Conservation (phyloP, 306 rosid species). For the Acacia confusa region DNA sequence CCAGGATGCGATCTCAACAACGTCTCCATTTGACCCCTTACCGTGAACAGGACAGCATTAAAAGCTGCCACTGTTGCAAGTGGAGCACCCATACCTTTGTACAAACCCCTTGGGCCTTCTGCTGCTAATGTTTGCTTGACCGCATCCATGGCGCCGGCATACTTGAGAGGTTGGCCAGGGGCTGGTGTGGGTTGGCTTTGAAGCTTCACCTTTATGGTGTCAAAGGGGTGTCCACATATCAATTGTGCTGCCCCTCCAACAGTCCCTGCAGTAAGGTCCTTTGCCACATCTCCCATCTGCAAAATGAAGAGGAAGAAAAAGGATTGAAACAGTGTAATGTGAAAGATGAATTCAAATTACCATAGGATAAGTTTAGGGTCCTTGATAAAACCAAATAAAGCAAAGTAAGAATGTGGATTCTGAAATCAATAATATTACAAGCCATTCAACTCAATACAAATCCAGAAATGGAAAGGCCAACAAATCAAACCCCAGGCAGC, state of each 20-base stretch:
- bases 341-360: neutral
- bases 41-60: conserved; percentile 89
- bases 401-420: neutral
- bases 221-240: conserved; percentile 89
- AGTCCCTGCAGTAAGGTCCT: conserved; percentile 92
- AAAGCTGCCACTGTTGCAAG: conserved; percentile 97
- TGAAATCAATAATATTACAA: neutral
- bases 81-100: conserved; percentile 99
- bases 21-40: conserved; percentile 85
- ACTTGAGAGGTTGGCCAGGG: conserved; percentile 83
- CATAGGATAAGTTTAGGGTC: neutral
- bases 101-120: conserved; percentile 87
- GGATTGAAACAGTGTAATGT: neutral
- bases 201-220: conserved; percentile 96
- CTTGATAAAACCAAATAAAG: neutral
- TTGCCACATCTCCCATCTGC: conserved; percentile 92
- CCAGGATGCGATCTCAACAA: conserved; percentile 77
- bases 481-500: neutral
- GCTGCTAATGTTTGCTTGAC: conserved; percentile 91
- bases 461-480: neutral
- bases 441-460: neutral
- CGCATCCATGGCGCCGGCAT: conserved; percentile 90
- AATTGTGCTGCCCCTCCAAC: conserved; percentile 95
- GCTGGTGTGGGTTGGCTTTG: conserved; percentile 94
- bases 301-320: neutral